These are phyloP conservation scores for Fusarium praegraminearum DNA, from an alignment of 2,329 filamentous ascomycete genomes.

Conservation along the genomic window DNA sequence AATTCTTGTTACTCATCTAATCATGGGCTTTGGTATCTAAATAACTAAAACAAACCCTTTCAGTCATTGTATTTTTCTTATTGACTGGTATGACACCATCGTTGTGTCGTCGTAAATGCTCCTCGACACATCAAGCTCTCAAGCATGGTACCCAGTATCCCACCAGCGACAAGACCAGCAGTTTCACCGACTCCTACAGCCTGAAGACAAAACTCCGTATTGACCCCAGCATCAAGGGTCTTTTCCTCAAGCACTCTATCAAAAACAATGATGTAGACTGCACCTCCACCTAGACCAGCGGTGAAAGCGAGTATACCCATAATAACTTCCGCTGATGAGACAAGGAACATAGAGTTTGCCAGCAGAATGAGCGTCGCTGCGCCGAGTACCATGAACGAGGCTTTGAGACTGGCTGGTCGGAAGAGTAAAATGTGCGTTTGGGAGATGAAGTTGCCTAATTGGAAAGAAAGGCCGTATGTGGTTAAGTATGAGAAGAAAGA, in stretches of 20 bases:
- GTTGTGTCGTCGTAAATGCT: conserved; percentile 12
- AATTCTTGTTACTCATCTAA: not conserved
- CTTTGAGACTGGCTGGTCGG: conserved; percentile 20
- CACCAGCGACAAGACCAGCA: conserved; percentile 46
- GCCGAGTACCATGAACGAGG: conserved; percentile 21
- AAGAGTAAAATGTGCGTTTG: conserved; percentile 42
- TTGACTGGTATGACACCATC: conserved; percentile 48
- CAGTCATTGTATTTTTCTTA: not conserved
- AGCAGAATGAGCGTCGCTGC: conserved; percentile 26
- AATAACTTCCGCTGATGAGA: conserved; percentile 40
- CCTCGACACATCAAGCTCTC: conserved; percentile 44
- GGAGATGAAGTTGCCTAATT: conserved; percentile 48
- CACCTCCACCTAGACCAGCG: conserved; percentile 48
- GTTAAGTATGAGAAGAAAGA: conserved; percentile 49
- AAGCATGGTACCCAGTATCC: conserved; percentile 43
- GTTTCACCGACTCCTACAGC: conserved; percentile 48
- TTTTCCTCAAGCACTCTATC: conserved; percentile 39
- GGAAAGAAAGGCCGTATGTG: conserved; percentile 47
- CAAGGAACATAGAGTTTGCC: conserved; percentile 40
- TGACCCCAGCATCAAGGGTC: conserved; percentile 25
- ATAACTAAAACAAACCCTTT: not conserved
- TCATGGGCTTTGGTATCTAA: conserved; percentile 2
- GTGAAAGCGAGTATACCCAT: conserved; percentile 46
- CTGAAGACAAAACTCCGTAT: conserved; percentile 49
- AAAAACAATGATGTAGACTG: conserved; percentile 47